A percentile compares a stretch with the other conserved stretches of the same genome.
These are phyloP conservation scores for Acacia confusa DNA, from an alignment of 306 rosid genomes.

Conservation along the genomic window DNA sequence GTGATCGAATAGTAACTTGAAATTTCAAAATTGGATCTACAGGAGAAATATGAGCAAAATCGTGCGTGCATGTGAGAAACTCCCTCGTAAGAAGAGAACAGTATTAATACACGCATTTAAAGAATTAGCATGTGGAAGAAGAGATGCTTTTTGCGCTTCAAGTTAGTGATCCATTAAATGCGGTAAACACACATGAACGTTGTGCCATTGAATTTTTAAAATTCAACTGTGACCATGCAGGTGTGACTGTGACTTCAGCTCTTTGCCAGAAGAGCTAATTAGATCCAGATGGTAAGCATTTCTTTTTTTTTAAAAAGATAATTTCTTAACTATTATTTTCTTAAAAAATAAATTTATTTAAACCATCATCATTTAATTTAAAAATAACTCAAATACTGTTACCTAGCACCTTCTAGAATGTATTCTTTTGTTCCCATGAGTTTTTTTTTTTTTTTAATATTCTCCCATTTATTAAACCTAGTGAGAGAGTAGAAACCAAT, in stretches of 20 bases:
- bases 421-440: no score
- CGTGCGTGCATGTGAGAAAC: conserved; percentile 42
- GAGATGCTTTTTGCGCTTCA: conserved; percentile 31
- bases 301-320: no score
- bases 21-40: not conserved
- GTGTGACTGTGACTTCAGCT: not conserved
- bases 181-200: conserved; percentile 63
- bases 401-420: no score
- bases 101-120: conserved; percentile 34
- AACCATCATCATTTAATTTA: no score
- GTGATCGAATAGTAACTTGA: conserved; percentile 8
- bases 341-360: no score
- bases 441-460: no score
- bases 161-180: conserved; percentile 66
- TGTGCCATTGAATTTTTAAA: not conserved
- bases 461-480: no score
- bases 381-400: no score
- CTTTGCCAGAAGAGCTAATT: no score
- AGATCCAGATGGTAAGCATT: no score
- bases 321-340: no score
- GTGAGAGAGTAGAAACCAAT: no score
- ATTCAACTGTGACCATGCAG: not conserved
- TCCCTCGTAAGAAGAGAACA: conserved; percentile 37
- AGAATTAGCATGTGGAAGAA: conserved; percentile 31
- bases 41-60: not conserved